Evolutionary conservation across 2,329 filamentous ascomycete genomes (phyloP).

Genomic region (Dendryphion nanum): DNA sequence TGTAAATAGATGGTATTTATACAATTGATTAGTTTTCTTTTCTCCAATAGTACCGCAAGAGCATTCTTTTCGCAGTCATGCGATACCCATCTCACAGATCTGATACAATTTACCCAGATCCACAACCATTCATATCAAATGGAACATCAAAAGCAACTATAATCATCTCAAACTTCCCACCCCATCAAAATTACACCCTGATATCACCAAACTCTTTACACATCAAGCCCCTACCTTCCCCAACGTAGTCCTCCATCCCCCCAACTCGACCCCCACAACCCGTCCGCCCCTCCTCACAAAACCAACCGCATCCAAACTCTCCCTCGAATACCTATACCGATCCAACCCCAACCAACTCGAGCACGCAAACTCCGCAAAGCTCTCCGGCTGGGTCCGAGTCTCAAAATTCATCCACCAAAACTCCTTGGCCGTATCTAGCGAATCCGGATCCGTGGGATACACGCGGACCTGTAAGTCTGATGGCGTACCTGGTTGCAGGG

Average conservation of each 20-base stretch:
- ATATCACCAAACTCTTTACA: no score
- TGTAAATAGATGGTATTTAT: no score
- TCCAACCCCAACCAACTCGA: constrained; percentile 21
- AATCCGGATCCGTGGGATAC: constrained; percentile 22
- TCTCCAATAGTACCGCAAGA: no score
- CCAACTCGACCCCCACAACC: constrained; percentile 11
- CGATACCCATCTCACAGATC: no score
- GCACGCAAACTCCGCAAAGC: constrained; percentile 20
- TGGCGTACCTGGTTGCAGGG: constrained; percentile 3
- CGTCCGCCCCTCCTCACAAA: constrained; percentile 9
- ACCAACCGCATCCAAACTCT: constrained; percentile 18
- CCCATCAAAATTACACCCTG: no score
- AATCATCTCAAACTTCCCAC: no score
- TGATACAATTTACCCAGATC: no score
- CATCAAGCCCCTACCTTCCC: no score
- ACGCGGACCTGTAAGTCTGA: constrained; percentile 17
- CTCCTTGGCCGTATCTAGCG: constrained; percentile 10
- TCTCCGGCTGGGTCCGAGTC: constrained; percentile 4
- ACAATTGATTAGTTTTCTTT: no score
- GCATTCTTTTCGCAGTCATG: no score
- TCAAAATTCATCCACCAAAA: constrained; percentile 19
- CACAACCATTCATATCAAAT: no score
- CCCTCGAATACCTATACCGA: constrained; percentile 14
- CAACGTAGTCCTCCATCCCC: constrained; percentile 4
- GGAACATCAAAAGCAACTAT: no score